Percentiles rank a stretch among this genome's conserved stretches.
These are phyloP conservation scores for Ampelomyces quisqualis DNA, from an alignment of 2,329 filamentous ascomycete genomes.

Conservation along the genomic window DNA sequence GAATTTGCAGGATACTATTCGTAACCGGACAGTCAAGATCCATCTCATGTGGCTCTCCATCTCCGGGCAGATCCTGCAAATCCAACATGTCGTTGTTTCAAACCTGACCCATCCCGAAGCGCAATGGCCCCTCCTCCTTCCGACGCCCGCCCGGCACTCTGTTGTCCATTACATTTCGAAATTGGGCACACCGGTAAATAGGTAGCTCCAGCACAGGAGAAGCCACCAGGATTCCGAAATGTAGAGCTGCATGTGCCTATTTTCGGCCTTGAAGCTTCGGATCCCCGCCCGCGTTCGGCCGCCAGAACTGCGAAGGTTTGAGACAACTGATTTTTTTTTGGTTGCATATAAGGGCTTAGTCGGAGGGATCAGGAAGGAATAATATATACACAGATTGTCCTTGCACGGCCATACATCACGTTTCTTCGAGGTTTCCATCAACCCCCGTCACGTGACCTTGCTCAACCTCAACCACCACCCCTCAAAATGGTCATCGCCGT, in stretches of 20 bases:
- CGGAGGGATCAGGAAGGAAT: background rate
- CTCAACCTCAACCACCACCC: too few relatives aligned
- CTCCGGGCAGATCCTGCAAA: constrained; percentile 12
- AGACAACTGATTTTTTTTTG: too few relatives aligned
- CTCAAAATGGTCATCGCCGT: constrained; percentile 47
- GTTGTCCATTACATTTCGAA: constrained; percentile 21
- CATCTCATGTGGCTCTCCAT: background rate
- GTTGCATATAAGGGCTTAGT: too few relatives aligned
- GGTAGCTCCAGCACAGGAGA: constrained; percentile 14
- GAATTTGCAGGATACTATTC: too few relatives aligned
- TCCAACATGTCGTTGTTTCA: constrained; percentile 5
- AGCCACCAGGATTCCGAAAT: constrained; percentile 15
- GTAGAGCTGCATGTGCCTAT: constrained; percentile 29
- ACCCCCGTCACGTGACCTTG: constrained; percentile 16
- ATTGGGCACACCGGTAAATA: constrained; percentile 4
- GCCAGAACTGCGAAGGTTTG: constrained; percentile 11
- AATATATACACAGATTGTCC: too few relatives aligned
- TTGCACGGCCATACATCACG: too few relatives aligned
- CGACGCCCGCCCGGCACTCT: constrained; percentile 27
- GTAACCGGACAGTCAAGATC: too few relatives aligned
- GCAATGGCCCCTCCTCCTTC: constrained; percentile 33
- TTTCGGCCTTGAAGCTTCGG: constrained; percentile 26
- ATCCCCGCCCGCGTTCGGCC: constrained; percentile 27
- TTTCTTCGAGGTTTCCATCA: too few relatives aligned
- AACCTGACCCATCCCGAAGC: constrained; percentile 12